These are phyloP conservation scores for Simmondsia chinensis DNA, from an alignment of 148 eudicot species.

Conservation along the genomic window DNA sequence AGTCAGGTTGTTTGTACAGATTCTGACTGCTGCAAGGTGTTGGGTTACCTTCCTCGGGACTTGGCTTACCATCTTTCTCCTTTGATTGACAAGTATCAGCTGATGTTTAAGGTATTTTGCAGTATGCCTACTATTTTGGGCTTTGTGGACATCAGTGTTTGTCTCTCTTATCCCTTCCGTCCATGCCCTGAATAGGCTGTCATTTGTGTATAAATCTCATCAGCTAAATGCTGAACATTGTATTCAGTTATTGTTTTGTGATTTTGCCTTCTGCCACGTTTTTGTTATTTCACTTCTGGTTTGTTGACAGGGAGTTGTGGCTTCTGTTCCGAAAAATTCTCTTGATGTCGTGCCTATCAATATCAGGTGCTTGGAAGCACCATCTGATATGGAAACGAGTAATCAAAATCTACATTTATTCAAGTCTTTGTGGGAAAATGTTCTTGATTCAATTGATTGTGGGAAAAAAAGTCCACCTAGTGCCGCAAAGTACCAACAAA, in stretches of 20 bases:
- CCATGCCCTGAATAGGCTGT: too few relatives aligned
- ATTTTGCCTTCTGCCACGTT: too few relatives aligned
- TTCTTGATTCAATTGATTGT: conserved; percentile 26
- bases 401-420: conserved; percentile 29
- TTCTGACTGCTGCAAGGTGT: conserved; percentile 25
- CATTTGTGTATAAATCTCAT: too few relatives aligned
- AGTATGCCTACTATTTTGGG: conserved; percentile 1
- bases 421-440: conserved; percentile 46
- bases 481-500: conserved; percentile 58
- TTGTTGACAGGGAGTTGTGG: conserved; percentile 54
- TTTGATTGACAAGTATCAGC: conserved; percentile 58
- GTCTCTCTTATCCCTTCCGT: neutral
- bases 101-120: conserved; percentile 49
- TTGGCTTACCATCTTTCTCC: conserved; percentile 63
- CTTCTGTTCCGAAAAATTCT: conserved; percentile 47
- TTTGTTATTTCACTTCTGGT: conserved; percentile 2
- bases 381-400: conserved; percentile 21
- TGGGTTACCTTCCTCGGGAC: conserved; percentile 75
- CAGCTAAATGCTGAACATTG: too few relatives aligned
- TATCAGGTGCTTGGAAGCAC: conserved; percentile 26
- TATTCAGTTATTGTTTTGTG: too few relatives aligned
- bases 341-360: conserved; percentile 57
- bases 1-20: conserved; percentile 59
- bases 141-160: neutral
- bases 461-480: conserved; percentile 30